Evolutionary conservation across 176 grass and related monocot genomes (phyloP), one percentile per base, ranked within the genome.

Genomic region (Echinochloa phyllopogon): DNA sequence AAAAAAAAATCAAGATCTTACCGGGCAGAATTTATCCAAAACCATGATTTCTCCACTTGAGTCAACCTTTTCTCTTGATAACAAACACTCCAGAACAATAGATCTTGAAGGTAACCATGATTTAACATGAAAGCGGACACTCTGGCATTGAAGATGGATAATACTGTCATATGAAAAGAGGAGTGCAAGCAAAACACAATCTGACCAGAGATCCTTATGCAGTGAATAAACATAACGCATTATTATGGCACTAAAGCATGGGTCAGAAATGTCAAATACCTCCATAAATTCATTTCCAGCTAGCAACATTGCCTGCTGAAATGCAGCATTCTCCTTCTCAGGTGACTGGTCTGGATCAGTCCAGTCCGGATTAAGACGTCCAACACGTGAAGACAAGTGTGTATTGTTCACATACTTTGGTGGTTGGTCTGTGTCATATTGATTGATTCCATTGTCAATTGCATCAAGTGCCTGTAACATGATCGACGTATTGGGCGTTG

Each of bases 341-440:
- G 86, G 75, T 52, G 93, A 99, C 81, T 99, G 96, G 63, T 96
- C 96, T 65, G 91, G 91, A 83, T 99, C 96, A 38, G 88, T 96
- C 96, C 96, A 96, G 49, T 98, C 89, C 16, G 75, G 86, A 87
- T 98, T 94, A 65, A 98, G 83, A 62, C 89, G 93, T 6, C 93
- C 89, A 83, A 96, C 89, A 0, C 96, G 83, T 74, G 96, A 95
- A 75, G 96, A 99, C 68, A 99, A 86, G 84, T 90, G 85, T 68
- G 96, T 96, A 86, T 94, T 99, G 77, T 94, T 99, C 79, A 96
- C 93, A 74, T 92, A 99, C 71, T 95, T 99, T 67, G 96, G 93
- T 44, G 96, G 85, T 69, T 92, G 89, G 43, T 96, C 96, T 33
- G 86, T 96, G 58, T 99, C 93, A 82, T 95, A 99, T 82, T 95